Evolutionary conservation across 2,329 filamentous ascomycete genomes (phyloP), one percentile per base, ranked within the genome.

Genomic region (Huntiella omanensis): DNA sequence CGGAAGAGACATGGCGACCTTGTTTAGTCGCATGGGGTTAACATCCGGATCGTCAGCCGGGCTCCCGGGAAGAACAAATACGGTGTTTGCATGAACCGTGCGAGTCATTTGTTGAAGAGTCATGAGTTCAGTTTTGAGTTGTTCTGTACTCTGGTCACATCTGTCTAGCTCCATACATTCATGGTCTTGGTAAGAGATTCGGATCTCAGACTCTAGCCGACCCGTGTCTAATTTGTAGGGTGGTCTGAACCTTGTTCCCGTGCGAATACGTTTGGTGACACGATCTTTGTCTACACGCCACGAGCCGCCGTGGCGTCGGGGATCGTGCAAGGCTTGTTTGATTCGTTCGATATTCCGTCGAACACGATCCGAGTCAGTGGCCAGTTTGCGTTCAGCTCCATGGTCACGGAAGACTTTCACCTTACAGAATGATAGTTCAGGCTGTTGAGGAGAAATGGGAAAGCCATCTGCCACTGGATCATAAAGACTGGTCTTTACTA

Each of bases 341-440:
- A 95, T 66, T 62, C 95, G 96, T 57, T 95, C 88, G 54, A 96
- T 95, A 0, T 82, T 84, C 64, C 95, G 96, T 62, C 92, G 93
- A 52, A 96, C 83, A 56, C 96, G 88, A 0, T 84, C 83, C 6
- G 95, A 74, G 54, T 96, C 88, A 57, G 96, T 96, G 12, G 87
- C 87, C 1, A 96, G 70, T 59, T 96, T 96, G 43, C 88, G 77
- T 61, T 96, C 88, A 0, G 91, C 91, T 17, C 88, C 88, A 55
- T 96, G 91, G 57, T 96, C 88, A 52, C 88, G 76, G 69, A 96
- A 96, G 2, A 96, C 75, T 61, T 96, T 96, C 50, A 95, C 88
- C 62, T 93, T 95, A 70, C 88, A 94, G 61, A 81, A 96, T 60
- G 83, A 88, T 16, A 94, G 78, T 60, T 96, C 87, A 1, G 75